A percentile compares a stretch with the other conserved stretches of the same genome.
These are phyloP conservation scores for Glutinoglossum americanum DNA, from an alignment of 495 filamentous ascomycete genomes.

Conservation along the genomic window DNA sequence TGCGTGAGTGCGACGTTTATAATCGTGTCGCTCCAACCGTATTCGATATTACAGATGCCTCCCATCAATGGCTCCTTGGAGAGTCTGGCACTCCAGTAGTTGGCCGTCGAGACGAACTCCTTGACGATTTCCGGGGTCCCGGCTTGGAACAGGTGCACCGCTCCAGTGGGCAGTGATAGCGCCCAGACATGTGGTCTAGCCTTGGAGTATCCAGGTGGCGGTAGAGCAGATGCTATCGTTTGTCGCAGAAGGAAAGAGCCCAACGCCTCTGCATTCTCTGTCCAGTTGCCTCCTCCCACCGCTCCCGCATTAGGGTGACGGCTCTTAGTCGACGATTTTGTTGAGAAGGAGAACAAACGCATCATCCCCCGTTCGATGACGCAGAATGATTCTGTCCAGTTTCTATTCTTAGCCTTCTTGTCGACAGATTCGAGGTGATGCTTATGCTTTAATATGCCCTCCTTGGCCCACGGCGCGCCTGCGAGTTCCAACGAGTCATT, in stretches of 20 bases:
- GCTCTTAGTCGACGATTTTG: slow-evolving; percentile 47
- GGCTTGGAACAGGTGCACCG: slow-evolving; percentile 92
- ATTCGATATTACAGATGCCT: slow-evolving; percentile 90
- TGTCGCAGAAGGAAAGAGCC: slow-evolving; percentile 71
- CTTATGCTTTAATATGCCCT: slow-evolving; percentile 88
- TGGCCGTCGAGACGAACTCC: slow-evolving; percentile 84
- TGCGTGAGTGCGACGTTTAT: slow-evolving; percentile 44
- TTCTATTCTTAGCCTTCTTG: slow-evolving; percentile 77
- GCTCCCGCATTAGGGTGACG: slow-evolving; percentile 21
- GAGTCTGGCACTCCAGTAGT: slow-evolving; percentile 91
- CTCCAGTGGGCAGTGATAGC: slow-evolving; percentile 74
- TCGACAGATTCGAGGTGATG: slow-evolving; percentile 79
- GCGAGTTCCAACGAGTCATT: slow-evolving; percentile 78
- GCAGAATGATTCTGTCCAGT: slow-evolving; percentile 92
- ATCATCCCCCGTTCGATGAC: slow-evolving; percentile 94
- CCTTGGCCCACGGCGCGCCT: slow-evolving; percentile 93
- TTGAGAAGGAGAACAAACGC: slow-evolving; percentile 78
- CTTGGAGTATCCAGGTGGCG: slow-evolving; percentile 82
- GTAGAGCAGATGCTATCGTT: slow-evolving; percentile 76
- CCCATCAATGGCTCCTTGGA: slow-evolving; percentile 84
- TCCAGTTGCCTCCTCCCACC: slow-evolving; percentile 8
- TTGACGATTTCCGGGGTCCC: slow-evolving; percentile 86
- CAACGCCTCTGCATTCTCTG: slow-evolving; percentile 4
- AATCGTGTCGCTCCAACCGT: slow-evolving; percentile 84
- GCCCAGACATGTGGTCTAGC: slow-evolving; percentile 79